These are phyloP conservation scores for Paracoccidioides lutzii DNA, from an alignment of 2,329 filamentous ascomycete genomes.

Conservation along the genomic window DNA sequence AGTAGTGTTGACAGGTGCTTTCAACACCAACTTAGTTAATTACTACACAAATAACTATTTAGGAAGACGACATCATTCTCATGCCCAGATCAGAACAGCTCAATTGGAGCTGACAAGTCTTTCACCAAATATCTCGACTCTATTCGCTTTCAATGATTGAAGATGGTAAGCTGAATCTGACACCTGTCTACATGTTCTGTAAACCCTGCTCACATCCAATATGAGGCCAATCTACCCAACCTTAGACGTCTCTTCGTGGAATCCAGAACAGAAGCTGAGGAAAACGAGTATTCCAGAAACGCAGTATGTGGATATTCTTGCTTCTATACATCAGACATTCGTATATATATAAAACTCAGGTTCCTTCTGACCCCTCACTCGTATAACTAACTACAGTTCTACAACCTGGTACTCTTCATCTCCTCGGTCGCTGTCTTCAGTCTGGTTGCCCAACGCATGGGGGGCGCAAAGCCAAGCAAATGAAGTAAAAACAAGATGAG, in stretches of 20 bases:
- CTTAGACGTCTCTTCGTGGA: slow-evolving; percentile 93
- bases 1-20: neutral
- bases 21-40: neutral
- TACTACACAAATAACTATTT: too few relatives aligned
- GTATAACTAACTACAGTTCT: slow-evolving; percentile 55
- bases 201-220: neutral
- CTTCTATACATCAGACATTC: slow-evolving; percentile 5
- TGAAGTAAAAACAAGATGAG: slow-evolving; percentile 12
- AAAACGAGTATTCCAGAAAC: slow-evolving; percentile 84
- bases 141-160: neutral
- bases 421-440: slow-evolving; percentile 92
- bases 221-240: slow-evolving; percentile 57
- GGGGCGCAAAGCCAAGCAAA: slow-evolving; percentile 28
- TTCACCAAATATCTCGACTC: neutral
- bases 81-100: neutral
- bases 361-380: neutral
- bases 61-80: too few relatives aligned
- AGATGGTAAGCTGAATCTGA: neutral
- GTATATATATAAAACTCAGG: neutral
- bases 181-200: neutral
- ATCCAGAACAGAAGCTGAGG: slow-evolving; percentile 81
- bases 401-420: slow-evolving; percentile 93
- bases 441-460: slow-evolving; percentile 77
- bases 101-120: neutral
- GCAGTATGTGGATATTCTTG: slow-evolving; percentile 50